Conservation (phyloP, 2,329 filamentous ascomycete genomes). For the Scortechinia acanthostroma region DNA sequence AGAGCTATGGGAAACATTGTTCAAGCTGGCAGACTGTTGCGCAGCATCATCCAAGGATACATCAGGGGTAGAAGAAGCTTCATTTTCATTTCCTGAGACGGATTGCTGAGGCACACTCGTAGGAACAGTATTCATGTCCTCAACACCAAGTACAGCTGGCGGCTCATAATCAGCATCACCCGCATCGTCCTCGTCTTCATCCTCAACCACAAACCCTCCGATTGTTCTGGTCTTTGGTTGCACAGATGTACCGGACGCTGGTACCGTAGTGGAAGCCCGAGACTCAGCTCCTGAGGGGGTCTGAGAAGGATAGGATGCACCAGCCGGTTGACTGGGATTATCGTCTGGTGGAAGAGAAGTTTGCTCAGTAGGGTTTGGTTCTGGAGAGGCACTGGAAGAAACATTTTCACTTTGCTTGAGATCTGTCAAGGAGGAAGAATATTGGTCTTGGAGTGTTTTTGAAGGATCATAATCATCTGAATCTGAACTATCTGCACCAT, state of each 20-base stretch:
- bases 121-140: slow-evolving; percentile 36
- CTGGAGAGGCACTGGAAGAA: slow-evolving; percentile 14
- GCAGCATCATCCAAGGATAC: slow-evolving; percentile 51
- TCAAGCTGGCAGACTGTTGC: slow-evolving; percentile 34
- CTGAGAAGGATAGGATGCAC: slow-evolving; percentile 13
- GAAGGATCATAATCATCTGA: slow-evolving; percentile 46
- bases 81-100: slow-evolving; percentile 45
- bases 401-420: slow-evolving; percentile 17
- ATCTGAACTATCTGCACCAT: slow-evolving; percentile 23
- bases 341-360: slow-evolving; percentile 9
- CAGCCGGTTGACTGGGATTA: not conserved
- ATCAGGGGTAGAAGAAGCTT: slow-evolving; percentile 45
- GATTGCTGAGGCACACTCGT: slow-evolving; percentile 40
- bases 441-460: slow-evolving; percentile 32
- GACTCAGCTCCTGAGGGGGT: slow-evolving; percentile 16
- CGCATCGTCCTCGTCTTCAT: slow-evolving; percentile 44
- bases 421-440: slow-evolving; percentile 18
- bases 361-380: slow-evolving; percentile 11
- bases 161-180: slow-evolving; percentile 32
- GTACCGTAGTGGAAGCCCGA: slow-evolving; percentile 27
- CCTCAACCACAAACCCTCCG: slow-evolving; percentile 57
- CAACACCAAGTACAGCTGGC: slow-evolving; percentile 34
- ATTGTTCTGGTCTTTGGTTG: slow-evolving; percentile 39
- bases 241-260: slow-evolving; percentile 16
- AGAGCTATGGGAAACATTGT: slow-evolving; percentile 40